Base-by-base conservation (phyloP, 805 yeast genomes). In the Ogataea angusta region DNA sequence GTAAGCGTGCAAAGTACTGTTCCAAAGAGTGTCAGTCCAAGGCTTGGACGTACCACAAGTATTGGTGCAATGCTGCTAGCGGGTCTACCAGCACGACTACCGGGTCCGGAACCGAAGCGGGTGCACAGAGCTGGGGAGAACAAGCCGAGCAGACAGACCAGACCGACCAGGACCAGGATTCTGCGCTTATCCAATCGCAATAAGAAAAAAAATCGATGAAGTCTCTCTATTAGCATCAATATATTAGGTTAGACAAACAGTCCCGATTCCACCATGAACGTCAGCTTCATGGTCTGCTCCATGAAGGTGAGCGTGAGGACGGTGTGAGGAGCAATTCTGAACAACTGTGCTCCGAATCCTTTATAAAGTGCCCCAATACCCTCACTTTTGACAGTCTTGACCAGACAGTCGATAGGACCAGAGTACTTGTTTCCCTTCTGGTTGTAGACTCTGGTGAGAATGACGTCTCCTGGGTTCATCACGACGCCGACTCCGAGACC, bases 401-500 rank as follows among this genome's bases (percentile, higher is more conserved):
- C 55, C 40, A 90, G 69, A 70, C 99, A 93, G 65, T 93, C 99
- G 17, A 89, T 51, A 2, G 96, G 95, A 8, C 95, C 95, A 37
- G 69, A 73, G 66, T 93, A 93, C 38, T 85, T 74, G 56, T 85
- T 75, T 35, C 95, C 96, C 64, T 82, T 85, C 63, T 93, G 98
- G 65, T 93, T 93, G 67, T 91, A 93, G 62, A 93, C 83, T 68
- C 99, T 78, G 1, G 99, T 93, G 66, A 93, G 70, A 38, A 93
- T 75, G 32, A 93, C 98, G 64, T 93, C 99, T 78, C 96, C 89
- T 12, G 99, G 98, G 62, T 90, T 93, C 97, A 93, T 91, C 23
- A 87, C 95, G 15, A 90, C 70, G 37, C 95, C 90, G 23, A 93
- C 98, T 53, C 96, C 96, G 29, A 89, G 60, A 32, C 99, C 99